Evolutionary conservation across 140 eudicot genomes (phyloP).

Genomic region (Ambrosia hybrid): DNA sequence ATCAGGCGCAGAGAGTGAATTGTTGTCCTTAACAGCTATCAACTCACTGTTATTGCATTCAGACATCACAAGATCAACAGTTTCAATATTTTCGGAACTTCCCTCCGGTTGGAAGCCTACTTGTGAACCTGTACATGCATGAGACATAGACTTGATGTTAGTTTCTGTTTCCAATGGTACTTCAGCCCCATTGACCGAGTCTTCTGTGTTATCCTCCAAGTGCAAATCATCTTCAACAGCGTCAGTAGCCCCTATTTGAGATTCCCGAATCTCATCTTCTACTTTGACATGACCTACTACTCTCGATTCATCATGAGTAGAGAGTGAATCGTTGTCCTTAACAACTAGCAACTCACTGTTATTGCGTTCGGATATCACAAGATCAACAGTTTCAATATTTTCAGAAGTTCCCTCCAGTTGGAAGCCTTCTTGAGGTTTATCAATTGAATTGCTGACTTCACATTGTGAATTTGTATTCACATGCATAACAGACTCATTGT

Average conservation of each 20-base stretch:
- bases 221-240: slow-evolving; percentile 27
- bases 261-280: slow-evolving; percentile 32
- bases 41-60: slow-evolving; percentile 30
- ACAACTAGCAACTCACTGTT: slow-evolving; percentile 27
- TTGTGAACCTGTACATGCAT: slow-evolving; percentile 20
- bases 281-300: slow-evolving; percentile 26
- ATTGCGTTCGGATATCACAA: slow-evolving; percentile 26
- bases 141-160: slow-evolving; percentile 21
- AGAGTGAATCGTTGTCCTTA: slow-evolving; percentile 19
- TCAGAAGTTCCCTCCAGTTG: slow-evolving; percentile 24
- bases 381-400: slow-evolving; percentile 20
- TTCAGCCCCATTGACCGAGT: slow-evolving; percentile 27
- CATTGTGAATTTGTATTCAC: slow-evolving; percentile 20
- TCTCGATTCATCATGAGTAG: slow-evolving; percentile 26
- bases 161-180: slow-evolving; percentile 31
- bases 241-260: slow-evolving; percentile 22
- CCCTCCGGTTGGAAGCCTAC: slow-evolving; percentile 20
- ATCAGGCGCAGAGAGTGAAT: slow-evolving; percentile 26
- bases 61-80: slow-evolving; percentile 15
- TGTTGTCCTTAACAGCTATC: slow-evolving; percentile 21
- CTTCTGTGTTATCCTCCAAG: slow-evolving; percentile 28
- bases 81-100: slow-evolving; percentile 26
- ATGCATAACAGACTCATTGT: slow-evolving; percentile 21
- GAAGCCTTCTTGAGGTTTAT: slow-evolving; percentile 28
- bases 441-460: slow-evolving; percentile 26